Conservation (phyloP, 768 basidiomycete genomes). For the Guyanaporus albipodus region DNA sequence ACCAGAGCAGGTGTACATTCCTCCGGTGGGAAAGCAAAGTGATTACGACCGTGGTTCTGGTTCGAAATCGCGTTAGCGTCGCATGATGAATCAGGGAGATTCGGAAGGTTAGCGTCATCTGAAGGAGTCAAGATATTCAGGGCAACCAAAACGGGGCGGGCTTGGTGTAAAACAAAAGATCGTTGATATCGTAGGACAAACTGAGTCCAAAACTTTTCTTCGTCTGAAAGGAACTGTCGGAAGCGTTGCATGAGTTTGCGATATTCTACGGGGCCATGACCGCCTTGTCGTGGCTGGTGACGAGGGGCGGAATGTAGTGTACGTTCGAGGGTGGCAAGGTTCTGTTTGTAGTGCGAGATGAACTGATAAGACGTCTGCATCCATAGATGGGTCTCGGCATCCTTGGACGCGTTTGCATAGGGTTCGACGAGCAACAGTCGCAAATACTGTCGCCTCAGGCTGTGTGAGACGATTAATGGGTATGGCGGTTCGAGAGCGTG, state of each 20-base stretch:
- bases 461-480: slow-evolving; percentile 27
- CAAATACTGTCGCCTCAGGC: slow-evolving; percentile 68
- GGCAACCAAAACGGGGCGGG: slow-evolving; percentile 48
- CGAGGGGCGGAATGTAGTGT: slow-evolving; percentile 41
- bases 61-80: slow-evolving; percentile 19
- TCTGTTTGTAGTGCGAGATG: slow-evolving; percentile 79
- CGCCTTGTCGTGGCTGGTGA: slow-evolving; percentile 36
- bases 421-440: slow-evolving; percentile 66
- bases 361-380: slow-evolving; percentile 88
- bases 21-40: slow-evolving; percentile 62
- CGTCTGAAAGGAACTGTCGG: slow-evolving; percentile 81
- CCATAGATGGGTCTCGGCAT: slow-evolving; percentile 84
- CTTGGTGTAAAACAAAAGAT: slow-evolving; percentile 67
- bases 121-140: slow-evolving; percentile 50
- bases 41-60: slow-evolving; percentile 46
- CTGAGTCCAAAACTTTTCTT: slow-evolving; percentile 89
- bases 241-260: slow-evolving; percentile 87
- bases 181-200: slow-evolving; percentile 73
- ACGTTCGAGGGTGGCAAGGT: slow-evolving; percentile 63
- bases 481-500: slow-evolving; percentile 4
- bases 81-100: slow-evolving; percentile 19
- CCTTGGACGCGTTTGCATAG: slow-evolving; percentile 67
- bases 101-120: slow-evolving; percentile 34
- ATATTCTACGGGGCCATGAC: slow-evolving; percentile 70
- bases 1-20: slow-evolving; percentile 40